These are phyloP conservation scores for Sporobolomyces pararoseus DNA, from an alignment of 768 basidiomycete genomes.

Conservation along the genomic window DNA sequence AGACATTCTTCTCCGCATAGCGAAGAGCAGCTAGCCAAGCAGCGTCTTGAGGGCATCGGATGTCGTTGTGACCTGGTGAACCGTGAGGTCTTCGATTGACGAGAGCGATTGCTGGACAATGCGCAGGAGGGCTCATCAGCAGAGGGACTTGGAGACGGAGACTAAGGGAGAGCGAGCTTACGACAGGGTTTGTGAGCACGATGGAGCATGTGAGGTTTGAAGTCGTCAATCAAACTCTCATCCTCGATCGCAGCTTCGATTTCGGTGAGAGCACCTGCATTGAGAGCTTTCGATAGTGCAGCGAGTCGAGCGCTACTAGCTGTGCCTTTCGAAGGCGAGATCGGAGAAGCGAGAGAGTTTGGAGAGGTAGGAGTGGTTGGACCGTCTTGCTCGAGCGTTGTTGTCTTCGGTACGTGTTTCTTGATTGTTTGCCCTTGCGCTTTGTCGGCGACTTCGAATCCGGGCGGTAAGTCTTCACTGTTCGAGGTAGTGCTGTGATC, in stretches of 20 bases:
- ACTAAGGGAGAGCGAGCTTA: background rate
- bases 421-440: background rate
- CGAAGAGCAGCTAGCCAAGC: slow-evolving; percentile 66
- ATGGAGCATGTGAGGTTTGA: slow-evolving; percentile 63
- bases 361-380: background rate
- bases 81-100: slow-evolving; percentile 64
- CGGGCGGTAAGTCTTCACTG: slow-evolving; percentile 12
- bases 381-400: background rate
- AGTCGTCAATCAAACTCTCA: slow-evolving; percentile 55
- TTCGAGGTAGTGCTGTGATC: background rate
- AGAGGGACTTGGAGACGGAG: background rate
- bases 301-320: slow-evolving; percentile 23
- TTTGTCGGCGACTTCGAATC: slow-evolving; percentile 9
- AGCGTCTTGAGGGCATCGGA: slow-evolving; percentile 61
- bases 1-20: slow-evolving; percentile 61
- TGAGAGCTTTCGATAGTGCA: slow-evolving; percentile 36
- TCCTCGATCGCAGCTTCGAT: slow-evolving; percentile 52
- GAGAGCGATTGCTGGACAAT: slow-evolving; percentile 61
- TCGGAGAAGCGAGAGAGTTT: background rate
- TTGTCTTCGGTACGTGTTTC: background rate
- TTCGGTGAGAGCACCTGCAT: slow-evolving; percentile 51
- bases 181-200: slow-evolving; percentile 43
- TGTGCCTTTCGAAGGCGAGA: slow-evolving; percentile 15
- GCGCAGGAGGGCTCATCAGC: slow-evolving; percentile 48
- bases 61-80: slow-evolving; percentile 48